Base-by-base conservation (phyloP, 441 rosid genomes). In the Capsella rubella region DNA sequence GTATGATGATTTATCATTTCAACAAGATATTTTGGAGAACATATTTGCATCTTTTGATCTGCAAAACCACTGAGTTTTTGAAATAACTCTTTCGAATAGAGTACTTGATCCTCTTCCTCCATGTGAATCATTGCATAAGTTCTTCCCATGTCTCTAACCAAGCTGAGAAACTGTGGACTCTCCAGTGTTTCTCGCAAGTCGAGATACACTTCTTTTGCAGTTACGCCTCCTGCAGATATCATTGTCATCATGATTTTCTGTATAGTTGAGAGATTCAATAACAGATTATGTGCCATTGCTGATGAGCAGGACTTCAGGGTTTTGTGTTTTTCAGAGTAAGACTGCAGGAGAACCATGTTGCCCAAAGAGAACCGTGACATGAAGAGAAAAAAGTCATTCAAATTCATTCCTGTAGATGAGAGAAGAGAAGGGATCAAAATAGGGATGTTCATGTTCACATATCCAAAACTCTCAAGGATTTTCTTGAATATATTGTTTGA, bases 331-430 rank as follows among this genome's bases (percentile, higher is more conserved):
- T 56, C 71, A 54, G 46, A 39, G 45, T 63, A 64, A 39, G 47
- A 28, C 67, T 72, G 80, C 52, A 85, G 83, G 58, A 81, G 83
- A 65, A 80, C 76, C 78, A 84, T 59, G 74, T 85, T 87, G 5
- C 88, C 90, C 69, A 90, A 76, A 74, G 90, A 74, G 51, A 95
- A 77, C 57, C 79, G 85, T 4, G 87, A 80, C 71, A 93, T 79
- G 83, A 90, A 89, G 72, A 77, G 71, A 42, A 86, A 86, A 70
- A 91, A 93, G 79, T 93, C 97, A 29, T 71, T 50, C 74, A 91
- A 87, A 84, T 95, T 93, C 95, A 95, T 91, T 80, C 98, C 96
- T 95, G 90, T 27, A 62, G 29, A 61, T 16, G 53, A 66, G 37
- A 10, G 9, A 72, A 66, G 64, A 43, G 49, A 64, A 15, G 18